Evolutionary conservation across 2,329 filamentous ascomycete genomes (phyloP).

Genomic region (Aspergillus oerlinghausenensis): DNA sequence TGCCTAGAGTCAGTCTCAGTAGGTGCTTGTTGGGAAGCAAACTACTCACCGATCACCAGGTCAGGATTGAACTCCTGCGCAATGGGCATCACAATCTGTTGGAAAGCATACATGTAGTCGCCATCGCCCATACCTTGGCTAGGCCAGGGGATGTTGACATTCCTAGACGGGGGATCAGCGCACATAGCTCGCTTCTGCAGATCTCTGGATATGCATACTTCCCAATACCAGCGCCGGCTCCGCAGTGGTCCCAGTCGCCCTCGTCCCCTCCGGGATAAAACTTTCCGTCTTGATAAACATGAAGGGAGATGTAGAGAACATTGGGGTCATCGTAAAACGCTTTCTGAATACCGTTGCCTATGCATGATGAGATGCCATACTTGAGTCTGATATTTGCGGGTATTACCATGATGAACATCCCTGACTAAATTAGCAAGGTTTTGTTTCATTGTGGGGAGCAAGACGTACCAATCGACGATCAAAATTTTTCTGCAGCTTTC

Average conservation of each 20-base stretch:
- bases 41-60: constrained; percentile 67
- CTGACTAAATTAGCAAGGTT: constrained; percentile 28
- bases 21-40: not conserved
- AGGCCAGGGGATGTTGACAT: constrained; percentile 67
- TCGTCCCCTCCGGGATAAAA: constrained; percentile 73
- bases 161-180: constrained; percentile 36
- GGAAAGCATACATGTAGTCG: constrained; percentile 94
- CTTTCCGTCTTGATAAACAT: constrained; percentile 75
- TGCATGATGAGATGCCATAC: constrained; percentile 13
- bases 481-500: constrained; percentile 80
- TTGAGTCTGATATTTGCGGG: not conserved
- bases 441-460: not conserved
- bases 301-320: constrained; percentile 89
- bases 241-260: constrained; percentile 57
- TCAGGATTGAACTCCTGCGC: constrained; percentile 91
- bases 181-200: not conserved
- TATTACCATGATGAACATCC: constrained; percentile 63
- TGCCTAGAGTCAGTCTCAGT: constrained; percentile 20
- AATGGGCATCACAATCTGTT: constrained; percentile 94
- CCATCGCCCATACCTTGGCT: constrained; percentile 81
- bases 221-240: constrained; percentile 53
- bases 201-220: constrained; percentile 37
- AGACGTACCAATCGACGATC: constrained; percentile 84
- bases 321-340: constrained; percentile 95
- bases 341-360: constrained; percentile 89